A percentile compares a stretch with the other conserved stretches of the same genome.
Evolutionary conservation across 75 land plant genomes (phyloP).

Genomic region (Adiantum capillusveneris): DNA sequence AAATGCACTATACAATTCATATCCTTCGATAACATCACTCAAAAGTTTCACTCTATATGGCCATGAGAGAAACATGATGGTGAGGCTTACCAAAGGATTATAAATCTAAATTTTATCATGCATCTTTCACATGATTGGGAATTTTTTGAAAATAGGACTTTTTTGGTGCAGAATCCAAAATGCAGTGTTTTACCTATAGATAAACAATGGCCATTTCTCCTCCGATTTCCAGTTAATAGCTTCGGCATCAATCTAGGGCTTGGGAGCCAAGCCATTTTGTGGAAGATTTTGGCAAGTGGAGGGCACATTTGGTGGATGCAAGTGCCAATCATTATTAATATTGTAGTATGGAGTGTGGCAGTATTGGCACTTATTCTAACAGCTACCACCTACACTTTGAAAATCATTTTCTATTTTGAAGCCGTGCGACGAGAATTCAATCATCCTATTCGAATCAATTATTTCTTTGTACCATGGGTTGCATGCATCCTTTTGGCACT

Average conservation of each 20-base stretch:
- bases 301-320: constrained; percentile 36
- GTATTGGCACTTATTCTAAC: constrained; percentile 23
- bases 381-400: constrained; percentile 35
- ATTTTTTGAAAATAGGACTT: no score
- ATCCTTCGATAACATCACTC: not conserved
- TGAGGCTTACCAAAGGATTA: not conserved
- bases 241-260: constrained; percentile 76
- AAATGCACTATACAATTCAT: no score
- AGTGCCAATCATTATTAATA: constrained; percentile 31
- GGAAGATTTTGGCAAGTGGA: constrained; percentile 50
- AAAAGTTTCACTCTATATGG: not conserved
- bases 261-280: constrained; percentile 72
- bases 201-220: constrained; percentile 76
- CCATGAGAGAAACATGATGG: not conserved
- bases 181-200: constrained; percentile 53
- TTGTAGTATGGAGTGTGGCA: constrained; percentile 52
- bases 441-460: constrained; percentile 77
- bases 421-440: constrained; percentile 80
- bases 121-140: not conserved
- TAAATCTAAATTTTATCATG: not conserved
- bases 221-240: constrained; percentile 63
- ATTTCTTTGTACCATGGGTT: constrained; percentile 88
- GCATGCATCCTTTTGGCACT: constrained; percentile 49
- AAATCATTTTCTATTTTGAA: constrained; percentile 69
- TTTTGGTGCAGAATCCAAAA: constrained; percentile 60